These are phyloP conservation scores for Pholiota adiposa DNA, from an alignment of 1,284 basidiomycete genomes.

Conservation along the genomic window DNA sequence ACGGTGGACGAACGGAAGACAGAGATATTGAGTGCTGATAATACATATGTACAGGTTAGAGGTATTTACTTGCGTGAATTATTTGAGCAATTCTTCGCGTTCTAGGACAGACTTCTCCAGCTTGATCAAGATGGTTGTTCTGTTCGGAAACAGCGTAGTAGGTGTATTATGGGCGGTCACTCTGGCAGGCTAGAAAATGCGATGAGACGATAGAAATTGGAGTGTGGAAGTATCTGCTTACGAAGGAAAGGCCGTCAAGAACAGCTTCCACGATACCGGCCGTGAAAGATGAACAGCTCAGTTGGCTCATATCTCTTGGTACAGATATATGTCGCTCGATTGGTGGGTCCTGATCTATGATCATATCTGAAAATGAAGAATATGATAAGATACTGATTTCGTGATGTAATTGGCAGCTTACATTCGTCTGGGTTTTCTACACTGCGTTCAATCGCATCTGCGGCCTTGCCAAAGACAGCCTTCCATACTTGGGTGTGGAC, in stretches of 20 bases:
- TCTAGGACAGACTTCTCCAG: conserved; percentile 89
- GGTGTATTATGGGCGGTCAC: conserved; percentile 97
- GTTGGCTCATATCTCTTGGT: conserved; percentile 90
- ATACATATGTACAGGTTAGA: conserved; percentile 5
- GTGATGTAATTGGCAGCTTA: conserved; percentile 34
- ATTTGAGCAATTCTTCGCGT: conserved; percentile 81
- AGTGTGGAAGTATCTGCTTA: conserved; percentile 50
- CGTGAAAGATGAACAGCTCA: conserved; percentile 96
- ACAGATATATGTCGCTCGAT: conserved; percentile 92
- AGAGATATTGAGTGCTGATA: conserved; percentile 5
- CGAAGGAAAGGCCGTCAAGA: conserved; percentile 93
- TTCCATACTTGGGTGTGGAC: conserved; percentile 95
- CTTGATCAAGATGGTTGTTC: conserved; percentile 94
- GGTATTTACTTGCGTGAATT: conserved; percentile 13
- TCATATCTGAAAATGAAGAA: conserved; percentile 79
- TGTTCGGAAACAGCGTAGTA: conserved; percentile 77
- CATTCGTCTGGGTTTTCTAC: conserved; percentile 97
- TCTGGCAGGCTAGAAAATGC: conserved; percentile 77
- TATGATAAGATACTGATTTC: conserved; percentile 6
- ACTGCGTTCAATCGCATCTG: conserved; percentile 94
- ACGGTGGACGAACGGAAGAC: background rate
- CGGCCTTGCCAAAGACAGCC: conserved; percentile 90
- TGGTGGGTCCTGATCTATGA: conserved; percentile 94
- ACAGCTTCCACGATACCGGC: conserved; percentile 98
- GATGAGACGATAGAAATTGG: conserved; percentile 10